These are phyloP conservation scores for Physaria fendleri DNA, from an alignment of 345 rosid species.

Conservation along the genomic window DNA sequence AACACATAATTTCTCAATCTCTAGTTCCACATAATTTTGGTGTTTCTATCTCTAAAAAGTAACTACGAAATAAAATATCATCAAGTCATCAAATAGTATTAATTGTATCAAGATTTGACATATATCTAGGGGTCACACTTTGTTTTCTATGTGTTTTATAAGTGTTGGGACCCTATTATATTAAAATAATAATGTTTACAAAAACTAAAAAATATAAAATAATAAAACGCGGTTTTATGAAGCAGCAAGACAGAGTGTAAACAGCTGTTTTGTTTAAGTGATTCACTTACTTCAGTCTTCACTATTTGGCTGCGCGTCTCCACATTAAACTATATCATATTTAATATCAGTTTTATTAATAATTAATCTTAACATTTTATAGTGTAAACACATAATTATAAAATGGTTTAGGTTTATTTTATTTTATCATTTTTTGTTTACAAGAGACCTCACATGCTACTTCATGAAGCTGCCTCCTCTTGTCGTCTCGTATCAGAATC, in stretches of 20 bases:
- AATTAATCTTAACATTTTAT: not conserved
- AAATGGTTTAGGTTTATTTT: not conserved
- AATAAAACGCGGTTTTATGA: conserved; percentile 29
- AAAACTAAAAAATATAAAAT: not conserved
- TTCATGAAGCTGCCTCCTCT: conserved; percentile 29
- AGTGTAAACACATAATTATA: not conserved
- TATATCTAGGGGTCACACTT: not conserved
- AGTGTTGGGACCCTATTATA: conserved; percentile 8
- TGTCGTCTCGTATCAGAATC: conserved; percentile 24
- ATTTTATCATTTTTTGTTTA: conserved; percentile 5
- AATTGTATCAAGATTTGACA: not conserved
- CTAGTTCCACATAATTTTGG: not conserved
- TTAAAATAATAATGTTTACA: not conserved
- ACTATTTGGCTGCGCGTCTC: conserved; percentile 33
- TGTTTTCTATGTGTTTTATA: not conserved
- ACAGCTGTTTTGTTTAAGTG: conserved; percentile 31
- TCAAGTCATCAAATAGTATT: not conserved
- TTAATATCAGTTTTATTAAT: not conserved
- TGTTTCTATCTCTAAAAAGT: not conserved
- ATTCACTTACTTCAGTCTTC: conserved; percentile 20
- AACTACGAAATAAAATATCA: not conserved
- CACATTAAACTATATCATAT: not conserved
- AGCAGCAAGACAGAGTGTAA: conserved; percentile 23
- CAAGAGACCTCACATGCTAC: conserved; percentile 33
- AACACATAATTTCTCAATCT: not conserved